Base-by-base conservation (phyloP, 306 rosid genomes). In the Sphenostylis stenocarpa region DNA sequence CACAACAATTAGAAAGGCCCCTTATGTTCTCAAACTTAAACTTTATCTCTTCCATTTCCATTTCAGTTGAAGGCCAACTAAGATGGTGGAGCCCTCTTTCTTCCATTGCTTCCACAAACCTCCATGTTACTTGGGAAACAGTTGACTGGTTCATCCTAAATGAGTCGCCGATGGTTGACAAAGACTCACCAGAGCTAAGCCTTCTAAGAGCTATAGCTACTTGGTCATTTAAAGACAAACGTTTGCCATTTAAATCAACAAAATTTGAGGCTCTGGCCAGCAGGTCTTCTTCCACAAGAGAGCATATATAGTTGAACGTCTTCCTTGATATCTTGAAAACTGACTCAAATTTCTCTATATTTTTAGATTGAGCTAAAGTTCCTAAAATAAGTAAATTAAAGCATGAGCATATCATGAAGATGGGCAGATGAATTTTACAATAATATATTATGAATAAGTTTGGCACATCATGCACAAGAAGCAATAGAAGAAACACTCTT, bases 131-230 rank as follows among this genome's bases (percentile, higher is more conserved):
- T 72, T 94, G 94, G 65, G 98, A 87, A 82, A 94, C 98, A 13
- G 97, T 84, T 49, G 98, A 86, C 53, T 85, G 94, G 87, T 86
- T 90, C 81, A 91, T 57, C 73, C 82, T 78, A 76, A 94, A 94
- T 47, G 89, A 87, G 39, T 91, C 91, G 1, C 98, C 98, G 1
- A 94, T 83, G 69, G 57, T 83, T 41, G 86, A 81, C 78, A 94
- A 64, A 6, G 98, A 94, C 60, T 91, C 97, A 6, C 98, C 98
- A 16, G 97, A 91, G 85, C 94, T 75, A 38, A 94, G 97, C 87
- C 97, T 90, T 83, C 96, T 85, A 16, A 94, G 91, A 77, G 98
- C 96, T 53, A 94, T 74, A 28, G 94, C 98, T 47, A 94, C 98
- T 82, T 94, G 97, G 65, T 94, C 98, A 47, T 87, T 85, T 63